Evolutionary conservation across 2,329 filamentous ascomycete species (phyloP).

Genomic region (Gyromitra esculenta): DNA sequence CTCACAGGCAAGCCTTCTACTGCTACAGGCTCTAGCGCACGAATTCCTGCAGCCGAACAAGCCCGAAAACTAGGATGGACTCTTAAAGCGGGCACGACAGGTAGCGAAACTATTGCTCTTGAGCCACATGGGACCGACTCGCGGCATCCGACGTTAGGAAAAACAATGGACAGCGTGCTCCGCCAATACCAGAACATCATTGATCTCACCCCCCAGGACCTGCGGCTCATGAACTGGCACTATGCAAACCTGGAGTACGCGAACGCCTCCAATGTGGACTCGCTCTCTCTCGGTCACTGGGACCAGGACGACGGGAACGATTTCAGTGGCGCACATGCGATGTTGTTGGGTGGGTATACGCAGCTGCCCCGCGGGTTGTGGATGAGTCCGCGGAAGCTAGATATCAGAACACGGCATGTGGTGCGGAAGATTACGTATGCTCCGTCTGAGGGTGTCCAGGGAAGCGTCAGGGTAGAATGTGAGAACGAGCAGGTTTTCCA

Average conservation of each 20-base stretch:
- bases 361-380: slow-evolving; percentile 88
- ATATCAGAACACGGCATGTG: slow-evolving; percentile 76
- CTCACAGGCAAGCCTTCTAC: slow-evolving; percentile 57
- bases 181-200: slow-evolving; percentile 85
- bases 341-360: slow-evolving; percentile 93
- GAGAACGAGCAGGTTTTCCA: slow-evolving; percentile 79
- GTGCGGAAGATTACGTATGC: slow-evolving; percentile 76
- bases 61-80: slow-evolving; percentile 76
- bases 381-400: slow-evolving; percentile 77
- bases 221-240: slow-evolving; percentile 95
- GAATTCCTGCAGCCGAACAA: slow-evolving; percentile 56
- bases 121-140: slow-evolving; percentile 71
- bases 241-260: slow-evolving; percentile 98
- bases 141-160: slow-evolving; percentile 78
- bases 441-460: slow-evolving; percentile 58
- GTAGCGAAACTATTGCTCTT: slow-evolving; percentile 76
- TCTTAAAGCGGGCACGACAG: slow-evolving; percentile 71
- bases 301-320: slow-evolving; percentile 98
- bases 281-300: slow-evolving; percentile 89
- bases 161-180: slow-evolving; percentile 92
- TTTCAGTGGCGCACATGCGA: slow-evolving; percentile 92
- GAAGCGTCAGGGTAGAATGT: slow-evolving; percentile 73
- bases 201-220: slow-evolving; percentile 83
- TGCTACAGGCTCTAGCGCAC: slow-evolving; percentile 51
- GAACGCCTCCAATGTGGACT: slow-evolving; percentile 87